Base-by-base conservation (phyloP, 176 grass and related monocot genomes). In the Avena eriantha region DNA sequence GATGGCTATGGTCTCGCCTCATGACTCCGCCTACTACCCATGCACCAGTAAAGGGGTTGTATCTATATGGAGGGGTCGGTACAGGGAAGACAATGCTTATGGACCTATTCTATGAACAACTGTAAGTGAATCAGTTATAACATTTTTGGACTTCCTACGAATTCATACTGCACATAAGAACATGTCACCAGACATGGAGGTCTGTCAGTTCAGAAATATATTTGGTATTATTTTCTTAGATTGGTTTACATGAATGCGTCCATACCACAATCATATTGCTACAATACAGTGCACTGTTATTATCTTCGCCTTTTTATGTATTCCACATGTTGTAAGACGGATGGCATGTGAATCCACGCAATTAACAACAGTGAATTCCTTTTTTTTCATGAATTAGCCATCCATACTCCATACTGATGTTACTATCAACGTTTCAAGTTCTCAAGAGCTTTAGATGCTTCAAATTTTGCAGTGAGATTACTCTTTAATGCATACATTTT, bases 21-120 rank as follows among this genome's bases (percentile, higher is more conserved):
- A 90, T 94, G 73, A 76, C 89, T 46, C 92, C 91, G 87, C 87
- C 88, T 87, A 93, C 81, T 53, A 88, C 84, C 26, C 82, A 83
- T 71, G 73, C 97, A 73, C 87, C 82, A 1, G 90, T 98, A 54
- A 94, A 91, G 80, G 97, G 92, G 45, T 31, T 98, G 54, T 98
- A 98, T 63, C 85, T 96, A 3, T 96, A 94, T 83, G 94, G 97
- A 85, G 94, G 97, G 78, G 94, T 96, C 2, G 97, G 94, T 64
- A 98, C 94, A 67, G 91, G 96, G 58, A 98, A 98, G 76, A 98
- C 96, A 7, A 94, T 98, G 96, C 93, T 98, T 69, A 98, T 98
- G 93, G 91, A 98, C 85, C 87, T 98, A 63, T 98, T 94, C 80
- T 95, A 92, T 43, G 91, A 98, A 48, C 90, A 93, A 82, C 74